Evolutionary conservation across 306 rosid species (phyloP).

Genomic region (Vicia sativa): DNA sequence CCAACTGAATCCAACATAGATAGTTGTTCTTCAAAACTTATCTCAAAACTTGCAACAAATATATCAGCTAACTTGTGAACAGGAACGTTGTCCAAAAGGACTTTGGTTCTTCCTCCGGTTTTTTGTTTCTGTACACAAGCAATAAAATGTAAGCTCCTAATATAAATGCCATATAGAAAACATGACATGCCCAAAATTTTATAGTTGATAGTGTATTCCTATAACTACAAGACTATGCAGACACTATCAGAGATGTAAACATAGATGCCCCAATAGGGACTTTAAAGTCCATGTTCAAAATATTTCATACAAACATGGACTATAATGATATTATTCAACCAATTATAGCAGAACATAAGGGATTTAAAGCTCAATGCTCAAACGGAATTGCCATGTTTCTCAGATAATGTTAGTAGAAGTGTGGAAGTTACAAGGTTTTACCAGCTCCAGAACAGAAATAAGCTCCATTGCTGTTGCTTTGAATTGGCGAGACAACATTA

Average conservation of each 20-base stretch:
- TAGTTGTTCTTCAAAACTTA: slow-evolving; percentile 98
- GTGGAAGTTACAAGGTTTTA: slow-evolving; percentile 40
- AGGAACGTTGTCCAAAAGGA: slow-evolving; percentile 92
- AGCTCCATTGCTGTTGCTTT: slow-evolving; percentile 94
- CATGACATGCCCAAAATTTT: slow-evolving; percentile 24
- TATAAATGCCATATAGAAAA: slow-evolving; percentile 19
- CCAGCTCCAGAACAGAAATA: slow-evolving; percentile 97
- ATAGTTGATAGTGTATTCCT: slow-evolving; percentile 5
- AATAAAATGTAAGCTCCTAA: slow-evolving; percentile 38
- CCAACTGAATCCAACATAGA: slow-evolving; percentile 93
- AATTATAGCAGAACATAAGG: slow-evolving; percentile 4
- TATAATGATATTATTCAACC: slow-evolving; percentile 1
- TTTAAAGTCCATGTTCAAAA: not conserved
- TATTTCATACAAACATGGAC: not conserved
- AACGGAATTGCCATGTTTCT: slow-evolving; percentile 34
- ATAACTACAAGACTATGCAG: not conserved
- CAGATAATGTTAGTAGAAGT: slow-evolving; percentile 24
- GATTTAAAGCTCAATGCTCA: slow-evolving; percentile 22
- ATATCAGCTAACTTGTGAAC: slow-evolving; percentile 98
- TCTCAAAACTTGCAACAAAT: slow-evolving; percentile 99
- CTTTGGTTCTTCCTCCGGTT: slow-evolving; percentile 96
- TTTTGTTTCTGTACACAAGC: slow-evolving; percentile 80
- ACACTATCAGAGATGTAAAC: slow-evolving; percentile 12
- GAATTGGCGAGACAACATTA: slow-evolving; percentile 86
- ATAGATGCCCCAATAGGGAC: slow-evolving; percentile 7